Conservation (phyloP, 116 monocot species). For the Thalassia testudinum region DNA sequence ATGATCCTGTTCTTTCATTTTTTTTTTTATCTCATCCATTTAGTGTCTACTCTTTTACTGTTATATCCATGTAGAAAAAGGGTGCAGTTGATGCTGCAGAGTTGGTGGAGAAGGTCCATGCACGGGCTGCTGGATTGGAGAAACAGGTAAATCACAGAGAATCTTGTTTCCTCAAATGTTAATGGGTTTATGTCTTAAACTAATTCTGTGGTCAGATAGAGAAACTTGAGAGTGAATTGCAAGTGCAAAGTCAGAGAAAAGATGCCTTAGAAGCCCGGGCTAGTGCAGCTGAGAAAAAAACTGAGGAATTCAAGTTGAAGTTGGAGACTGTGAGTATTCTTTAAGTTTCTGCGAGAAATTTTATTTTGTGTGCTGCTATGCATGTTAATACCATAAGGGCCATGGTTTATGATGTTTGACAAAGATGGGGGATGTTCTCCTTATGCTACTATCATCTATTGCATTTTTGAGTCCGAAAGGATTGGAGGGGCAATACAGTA, state of each 20-base stretch:
- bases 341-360: not conserved
- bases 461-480: too few relatives aligned
- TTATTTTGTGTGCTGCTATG: too few relatives aligned
- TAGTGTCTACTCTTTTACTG: not conserved
- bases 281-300: slow-evolving; percentile 38
- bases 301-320: slow-evolving; percentile 23
- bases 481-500: too few relatives aligned
- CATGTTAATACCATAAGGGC: too few relatives aligned
- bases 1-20: not conserved
- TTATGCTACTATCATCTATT: too few relatives aligned
- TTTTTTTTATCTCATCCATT: not conserved
- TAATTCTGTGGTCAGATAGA: slow-evolving; percentile 28
- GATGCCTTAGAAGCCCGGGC: slow-evolving; percentile 31
- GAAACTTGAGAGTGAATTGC: slow-evolving; percentile 33
- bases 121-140: slow-evolving; percentile 36
- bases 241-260: slow-evolving; percentile 23
- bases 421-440: too few relatives aligned
- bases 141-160: too few relatives aligned
- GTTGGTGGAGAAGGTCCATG: slow-evolving; percentile 13
- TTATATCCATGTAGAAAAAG: slow-evolving; percentile 22
- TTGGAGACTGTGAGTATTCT: slow-evolving; percentile 42
- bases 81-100: slow-evolving; percentile 25
- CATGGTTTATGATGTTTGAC: too few relatives aligned
- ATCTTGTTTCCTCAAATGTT: not conserved
- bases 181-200: not conserved